Evolutionary conservation across 345 rosid genomes (phyloP).

Genomic region (Alliaria petiolata): DNA sequence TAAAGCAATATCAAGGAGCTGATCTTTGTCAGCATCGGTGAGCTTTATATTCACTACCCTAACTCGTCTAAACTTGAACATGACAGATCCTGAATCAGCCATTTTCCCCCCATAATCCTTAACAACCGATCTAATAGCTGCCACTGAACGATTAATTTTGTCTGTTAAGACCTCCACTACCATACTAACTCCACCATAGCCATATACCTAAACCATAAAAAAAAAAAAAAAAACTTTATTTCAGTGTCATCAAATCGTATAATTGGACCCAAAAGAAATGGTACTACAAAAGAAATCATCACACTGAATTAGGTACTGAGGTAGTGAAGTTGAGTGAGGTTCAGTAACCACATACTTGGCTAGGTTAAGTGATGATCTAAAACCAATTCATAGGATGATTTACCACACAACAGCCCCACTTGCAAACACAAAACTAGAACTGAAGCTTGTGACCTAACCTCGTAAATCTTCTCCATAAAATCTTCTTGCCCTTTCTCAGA

Average conservation of each 20-base stretch:
- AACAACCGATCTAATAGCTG: constrained; percentile 75
- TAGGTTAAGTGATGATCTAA: background rate
- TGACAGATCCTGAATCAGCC: constrained; percentile 93
- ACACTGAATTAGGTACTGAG: background rate
- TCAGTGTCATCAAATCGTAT: constrained; percentile 3
- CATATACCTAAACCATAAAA: constrained; percentile 63
- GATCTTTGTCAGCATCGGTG: constrained; percentile 73
- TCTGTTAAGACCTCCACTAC: constrained; percentile 90
- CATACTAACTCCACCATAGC: constrained; percentile 89
- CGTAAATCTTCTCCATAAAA: constrained; percentile 79
- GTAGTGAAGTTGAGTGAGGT: background rate
- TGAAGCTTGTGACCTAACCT: constrained; percentile 42
- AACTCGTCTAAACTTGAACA: constrained; percentile 86
- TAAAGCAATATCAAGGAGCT: constrained; percentile 65
- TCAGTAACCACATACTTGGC: background rate
- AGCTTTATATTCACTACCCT: constrained; percentile 72
- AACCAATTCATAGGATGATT: background rate
- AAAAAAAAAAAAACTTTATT: constrained; percentile 4
- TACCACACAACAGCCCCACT: background rate
- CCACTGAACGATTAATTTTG: constrained; percentile 82
- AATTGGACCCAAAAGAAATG: background rate
- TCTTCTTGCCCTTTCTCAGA: constrained; percentile 91
- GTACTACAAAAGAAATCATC: background rate
- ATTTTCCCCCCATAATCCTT: constrained; percentile 90
- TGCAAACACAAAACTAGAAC: constrained; percentile 7